Base-by-base conservation (phyloP, 2,329 filamentous ascomycete genomes). In the Cercospora berteroae region DNA sequence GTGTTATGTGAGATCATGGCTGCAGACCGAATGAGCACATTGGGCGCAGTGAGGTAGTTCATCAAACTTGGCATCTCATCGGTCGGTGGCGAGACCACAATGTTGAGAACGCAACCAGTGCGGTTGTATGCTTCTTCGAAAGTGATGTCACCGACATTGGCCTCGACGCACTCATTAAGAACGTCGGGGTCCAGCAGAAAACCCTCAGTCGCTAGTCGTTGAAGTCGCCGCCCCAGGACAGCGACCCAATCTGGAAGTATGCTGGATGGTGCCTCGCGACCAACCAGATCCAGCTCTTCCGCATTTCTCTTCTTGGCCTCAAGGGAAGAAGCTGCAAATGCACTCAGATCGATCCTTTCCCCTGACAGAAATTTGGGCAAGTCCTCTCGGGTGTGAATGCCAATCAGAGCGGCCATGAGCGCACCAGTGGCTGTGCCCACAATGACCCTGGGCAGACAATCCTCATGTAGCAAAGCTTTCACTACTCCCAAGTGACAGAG, bases 401-500 rank as follows among this genome's bases (percentile, higher is more conserved):
- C 91, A 1, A 98, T 92, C 29, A 97, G 82, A 12, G 93, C 93
- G 1, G 93, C 94, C 71, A 97, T 94, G 74, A 97, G 82, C 8
- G 94, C 94, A 13, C 94, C 94, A 0, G 93, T 96, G 4, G 91
- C 94, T 1, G 93, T 96, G 8, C 94, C 94, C 0, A 93, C 93
- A 73, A 98, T 94, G 73, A 97, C 96, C 52, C 93, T 87, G 4
- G 95, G 94, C 2, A 97, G 83, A 12, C 96, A 83, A 7, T 87
- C 86, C 3, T 87, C 85, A 74, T 95, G 88, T 77, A 89, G 93
- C 2, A 97, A 83, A 4, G 90, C 86, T 78, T 96, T 96, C 64
- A 96, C 82, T 2, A 97, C 93, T 1, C 93, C 93, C 64, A 96
- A 90, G 77, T 97, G 93, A 67, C 91, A 91, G 91, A 97, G 96